A percentile compares a stretch with the other conserved stretches of the same genome.
phyloP scores from a whole-genome alignment of 768 basidiomycete species.

The Punctularia strigosozonata region DNA sequence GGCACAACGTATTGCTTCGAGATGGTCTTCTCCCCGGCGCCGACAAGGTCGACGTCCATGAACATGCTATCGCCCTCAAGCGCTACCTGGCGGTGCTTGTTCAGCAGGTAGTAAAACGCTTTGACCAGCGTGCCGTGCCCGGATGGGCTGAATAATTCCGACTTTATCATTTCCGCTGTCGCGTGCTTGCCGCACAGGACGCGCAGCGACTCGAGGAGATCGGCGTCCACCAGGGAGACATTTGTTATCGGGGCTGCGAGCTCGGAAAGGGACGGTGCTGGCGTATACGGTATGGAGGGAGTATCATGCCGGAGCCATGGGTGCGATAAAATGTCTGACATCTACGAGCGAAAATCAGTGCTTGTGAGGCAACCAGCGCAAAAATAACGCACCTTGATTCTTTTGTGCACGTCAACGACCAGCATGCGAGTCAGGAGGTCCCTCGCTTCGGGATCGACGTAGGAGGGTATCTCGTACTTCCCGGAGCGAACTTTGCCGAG shows the following conservation, averaged over 20 bases:
- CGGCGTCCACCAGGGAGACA: constrained; percentile 59
- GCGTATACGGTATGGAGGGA: constrained; percentile 33
- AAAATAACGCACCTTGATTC: constrained; percentile 60
- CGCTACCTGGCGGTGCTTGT: constrained; percentile 58
- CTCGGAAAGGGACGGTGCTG: constrained; percentile 25
- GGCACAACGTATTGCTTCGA: constrained; percentile 32
- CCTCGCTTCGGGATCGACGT: constrained; percentile 72
- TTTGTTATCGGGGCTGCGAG: constrained; percentile 63
- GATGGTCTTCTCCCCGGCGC: constrained; percentile 20
- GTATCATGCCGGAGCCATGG: constrained; percentile 64
- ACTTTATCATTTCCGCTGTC: constrained; percentile 42
- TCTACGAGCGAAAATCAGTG: constrained; percentile 33
- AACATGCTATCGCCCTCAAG: constrained; percentile 43
- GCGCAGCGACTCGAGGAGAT: constrained; percentile 65
- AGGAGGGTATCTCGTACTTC: constrained; percentile 71
- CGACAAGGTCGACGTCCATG: constrained; percentile 20
- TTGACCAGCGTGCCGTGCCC: constrained; percentile 71
- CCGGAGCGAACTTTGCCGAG: constrained; percentile 82
- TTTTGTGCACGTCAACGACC: constrained; percentile 65
- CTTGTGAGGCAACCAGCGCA: constrained; percentile 2
- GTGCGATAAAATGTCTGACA: constrained; percentile 75
- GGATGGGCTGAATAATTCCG: constrained; percentile 57
- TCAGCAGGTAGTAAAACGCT: constrained; percentile 79
- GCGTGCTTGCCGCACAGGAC: constrained; percentile 78
- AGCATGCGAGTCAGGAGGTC: constrained; percentile 84